Evolutionary conservation across 2,329 filamentous ascomycete genomes (phyloP), one percentile per base, ranked within the genome.

Genomic region (Apiospora hydei): DNA sequence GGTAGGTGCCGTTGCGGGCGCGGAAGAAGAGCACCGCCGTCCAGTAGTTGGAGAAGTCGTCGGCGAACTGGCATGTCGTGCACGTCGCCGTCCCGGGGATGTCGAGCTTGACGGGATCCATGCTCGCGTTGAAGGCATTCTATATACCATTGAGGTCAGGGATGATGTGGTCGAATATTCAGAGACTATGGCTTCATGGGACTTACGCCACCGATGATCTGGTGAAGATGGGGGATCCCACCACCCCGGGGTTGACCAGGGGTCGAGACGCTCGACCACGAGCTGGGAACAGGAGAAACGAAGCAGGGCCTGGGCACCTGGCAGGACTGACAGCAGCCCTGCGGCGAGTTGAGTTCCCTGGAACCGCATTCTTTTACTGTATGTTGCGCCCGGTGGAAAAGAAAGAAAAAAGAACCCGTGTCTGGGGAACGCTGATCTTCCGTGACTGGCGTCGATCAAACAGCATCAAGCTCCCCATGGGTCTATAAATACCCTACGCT

Each of bases 41-140:
- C 82, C 82, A 84, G 78, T 84, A 84, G 75, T 85, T 84, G 72
- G 79, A 82, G 72, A 82, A 79, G 72, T 84, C 83, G 41, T 85
- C 81, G n/a, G 79, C 79, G 67, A 84, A 83, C n/a, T 81, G 81
- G 75, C 83, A 85, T 1, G 78, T 84, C 1, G 84, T 85, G 78
- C 84, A 85, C 14, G 80, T 82, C 4, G 83, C 78, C n/a, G 66
- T 70, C 38, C 67, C 74, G 49, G 78, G 73, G 2, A 78, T 78
- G 69, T 80, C 79, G 66, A 49, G 67, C 24, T 46, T 69, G 7
- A 26, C 26, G 16, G 43, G 43, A 11, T 49, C 43, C 67, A 69
- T 80, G 73, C 73, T 77, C n/a, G 78, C 78, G 70, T 80, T 80
- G 72, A 80, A 78, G 26, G 78, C 78, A 74, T 80, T 79, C 78